Percentiles rank a stretch among this genome's conserved stretches.
Conservation (phyloP, 2,329 filamentous ascomycete species). For the Alternaria sp. region DNA sequence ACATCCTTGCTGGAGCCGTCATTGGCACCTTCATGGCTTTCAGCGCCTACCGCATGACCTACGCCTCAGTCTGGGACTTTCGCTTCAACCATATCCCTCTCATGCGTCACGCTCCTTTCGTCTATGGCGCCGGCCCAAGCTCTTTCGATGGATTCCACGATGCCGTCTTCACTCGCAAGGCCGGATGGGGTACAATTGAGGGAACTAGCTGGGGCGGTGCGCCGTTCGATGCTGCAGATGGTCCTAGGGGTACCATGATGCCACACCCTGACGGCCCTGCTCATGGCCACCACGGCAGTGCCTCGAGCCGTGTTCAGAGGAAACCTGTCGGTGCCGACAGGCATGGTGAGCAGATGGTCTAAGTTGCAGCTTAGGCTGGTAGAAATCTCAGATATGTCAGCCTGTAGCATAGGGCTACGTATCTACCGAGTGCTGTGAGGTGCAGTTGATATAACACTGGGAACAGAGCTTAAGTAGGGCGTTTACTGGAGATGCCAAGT, state of each 20-base stretch:
- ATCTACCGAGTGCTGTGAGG: not conserved
- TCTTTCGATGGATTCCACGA: constrained; percentile 59
- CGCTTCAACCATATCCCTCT: constrained; percentile 72
- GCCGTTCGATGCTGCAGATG: constrained; percentile 54
- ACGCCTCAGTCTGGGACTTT: constrained; percentile 74
- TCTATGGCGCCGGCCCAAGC: constrained; percentile 55
- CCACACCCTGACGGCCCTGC: constrained; percentile 39
- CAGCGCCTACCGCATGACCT: constrained; percentile 71
- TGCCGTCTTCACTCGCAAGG: constrained; percentile 66
- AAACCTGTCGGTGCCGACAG: constrained; percentile 39
- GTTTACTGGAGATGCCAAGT: not conserved
- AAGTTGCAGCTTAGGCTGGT: not conserved
- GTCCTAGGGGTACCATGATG: constrained; percentile 45
- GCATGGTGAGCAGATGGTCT: constrained; percentile 18
- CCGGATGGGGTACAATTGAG: constrained; percentile 64
- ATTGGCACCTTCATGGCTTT: constrained; percentile 74
- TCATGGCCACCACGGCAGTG: constrained; percentile 29
- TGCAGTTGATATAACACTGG: not conserved
- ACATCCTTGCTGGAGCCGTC: constrained; percentile 70
- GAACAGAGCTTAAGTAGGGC: not conserved
- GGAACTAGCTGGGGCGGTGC: constrained; percentile 53
- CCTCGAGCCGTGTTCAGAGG: constrained; percentile 35
- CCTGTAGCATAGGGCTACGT: not conserved
- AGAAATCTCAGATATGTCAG: not conserved
- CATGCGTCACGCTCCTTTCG: constrained; percentile 64